Base-by-base conservation (phyloP, 768 basidiomycete genomes). In the Pleurotus salmoneostramineus region DNA sequence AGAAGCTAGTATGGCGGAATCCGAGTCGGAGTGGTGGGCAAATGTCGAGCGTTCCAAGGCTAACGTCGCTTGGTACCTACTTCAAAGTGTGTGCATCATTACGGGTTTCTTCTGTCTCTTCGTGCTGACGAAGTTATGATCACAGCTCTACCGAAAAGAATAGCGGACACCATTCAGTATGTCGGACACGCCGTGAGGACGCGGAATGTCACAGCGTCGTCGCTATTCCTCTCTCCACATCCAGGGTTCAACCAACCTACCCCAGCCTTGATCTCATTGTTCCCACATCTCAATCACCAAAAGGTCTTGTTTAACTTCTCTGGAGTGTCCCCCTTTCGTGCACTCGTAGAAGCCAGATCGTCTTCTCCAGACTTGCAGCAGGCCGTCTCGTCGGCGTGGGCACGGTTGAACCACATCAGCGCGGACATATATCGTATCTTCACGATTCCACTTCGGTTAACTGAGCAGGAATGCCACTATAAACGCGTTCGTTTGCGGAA, bases 21-120 rank as follows among this genome's bases (percentile, higher is more conserved):
- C 77, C 5, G 91, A 94, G 64, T 84, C 90, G 15, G 83, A 89
- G 46, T 97, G 90, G 89, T 98, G 95, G 95, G 78, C 80, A 12
- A 80, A 84, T 32, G 68, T 89, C 43, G 85, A 88, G 61, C 78
- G 83, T 34, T 92, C 89, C 3, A 66, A 75, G 31, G 62, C 71
- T 52, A 79, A 76, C 15, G 77, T 87, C 7, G 78, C 79, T 3
- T 72, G 81, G 65, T 93, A 89, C 69, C 75, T 95, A 31, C 61
- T 95, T 1, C 90, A 95, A 74, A 91, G 93, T 95, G 65, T 63
- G 87, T 75, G 14, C 21, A 27, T 27, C 21, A 27, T 27, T n/a
- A n/a, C n/a, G 48, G 27, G 36, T 42, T 40, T 40, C n/a, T 45
- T 31, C 35, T 50, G 21, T 33, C 56, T 45, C 49, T 6, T 27